These are phyloP conservation scores for Rhododendron henanense DNA, from an alignment of 148 eudicot genomes.

Conservation along the genomic window DNA sequence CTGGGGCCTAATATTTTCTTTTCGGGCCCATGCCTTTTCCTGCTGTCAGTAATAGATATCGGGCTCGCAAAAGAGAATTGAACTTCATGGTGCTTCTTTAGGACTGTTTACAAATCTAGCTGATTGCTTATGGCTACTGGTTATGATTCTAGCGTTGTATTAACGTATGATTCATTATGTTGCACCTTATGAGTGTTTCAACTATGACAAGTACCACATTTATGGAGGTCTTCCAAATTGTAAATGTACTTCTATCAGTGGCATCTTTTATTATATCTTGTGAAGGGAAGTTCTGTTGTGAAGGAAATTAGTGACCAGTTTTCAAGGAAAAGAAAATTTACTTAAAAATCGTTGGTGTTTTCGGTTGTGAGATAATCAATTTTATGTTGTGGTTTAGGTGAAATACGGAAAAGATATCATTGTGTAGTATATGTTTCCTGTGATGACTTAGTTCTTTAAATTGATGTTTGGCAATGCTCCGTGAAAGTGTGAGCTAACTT, in stretches of 20 bases:
- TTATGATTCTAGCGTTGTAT: not conserved
- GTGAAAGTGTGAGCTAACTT: slow-evolving; percentile 8
- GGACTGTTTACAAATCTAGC: not conserved
- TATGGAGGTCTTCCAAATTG: not conserved
- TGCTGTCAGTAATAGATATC: not conserved
- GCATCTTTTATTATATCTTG: not conserved
- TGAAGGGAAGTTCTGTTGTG: not conserved
- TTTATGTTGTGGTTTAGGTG: not conserved
- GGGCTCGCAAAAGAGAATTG: not conserved
- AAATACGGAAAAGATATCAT: not conserved
- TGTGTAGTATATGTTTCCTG: not conserved
- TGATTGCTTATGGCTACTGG: not conserved
- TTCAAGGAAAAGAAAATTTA: not conserved
- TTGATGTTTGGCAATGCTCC: not conserved
- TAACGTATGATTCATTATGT: not conserved
- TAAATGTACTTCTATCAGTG: not conserved
- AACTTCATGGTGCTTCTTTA: not conserved
- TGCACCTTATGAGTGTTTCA: not conserved
- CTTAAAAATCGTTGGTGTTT: not conserved
- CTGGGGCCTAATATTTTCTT: not conserved
- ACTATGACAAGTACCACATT: not conserved
- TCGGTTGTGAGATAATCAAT: not conserved
- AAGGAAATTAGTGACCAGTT: not conserved
- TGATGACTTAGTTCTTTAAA: not conserved
- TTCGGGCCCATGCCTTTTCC: not conserved